Conservation (phyloP, 345 rosid genomes). For the Boechera divaricarpa region DNA sequence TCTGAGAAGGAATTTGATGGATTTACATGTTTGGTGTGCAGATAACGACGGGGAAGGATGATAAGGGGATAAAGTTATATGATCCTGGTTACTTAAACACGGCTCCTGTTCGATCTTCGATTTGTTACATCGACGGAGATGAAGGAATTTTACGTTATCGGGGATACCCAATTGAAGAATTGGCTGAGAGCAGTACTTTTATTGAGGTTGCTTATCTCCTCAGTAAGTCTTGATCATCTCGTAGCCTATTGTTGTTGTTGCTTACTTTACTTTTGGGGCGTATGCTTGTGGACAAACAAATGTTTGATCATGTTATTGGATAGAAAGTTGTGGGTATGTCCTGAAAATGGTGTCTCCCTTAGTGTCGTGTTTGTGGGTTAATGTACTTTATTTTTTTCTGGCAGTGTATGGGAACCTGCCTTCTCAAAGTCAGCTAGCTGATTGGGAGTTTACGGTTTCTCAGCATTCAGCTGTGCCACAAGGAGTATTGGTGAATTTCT, state of each 20-base stretch:
- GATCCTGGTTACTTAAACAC: slow-evolving; percentile 96
- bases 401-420: slow-evolving; percentile 92
- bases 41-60: slow-evolving; percentile 78
- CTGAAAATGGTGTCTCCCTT: background rate
- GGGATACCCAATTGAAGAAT: slow-evolving; percentile 44
- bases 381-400: slow-evolving; percentile 16
- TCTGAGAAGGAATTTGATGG: slow-evolving; percentile 10
- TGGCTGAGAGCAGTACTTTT: slow-evolving; percentile 41
- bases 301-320: slow-evolving; percentile 20
- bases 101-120: slow-evolving; percentile 88
- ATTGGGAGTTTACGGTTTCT: slow-evolving; percentile 93
- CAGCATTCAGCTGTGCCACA: slow-evolving; percentile 99
- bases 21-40: slow-evolving; percentile 40
- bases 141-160: slow-evolving; percentile 58
- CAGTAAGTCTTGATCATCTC: slow-evolving; percentile 32
- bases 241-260: background rate
- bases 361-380: background rate
- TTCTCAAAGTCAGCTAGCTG: slow-evolving; percentile 75
- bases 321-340: slow-evolving; percentile 10
- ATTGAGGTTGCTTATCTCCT: slow-evolving; percentile 44
- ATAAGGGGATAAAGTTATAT: slow-evolving; percentile 82
- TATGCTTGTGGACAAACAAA: background rate
- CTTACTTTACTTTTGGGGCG: background rate
- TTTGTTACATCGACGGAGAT: slow-evolving; percentile 92
- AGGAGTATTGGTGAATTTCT: slow-evolving; percentile 70